Percentiles rank a stretch among this genome's conserved stretches.
Conservation (phyloP, 2,329 filamentous ascomycete genomes). For the Didymosphaeria variabile region DNA sequence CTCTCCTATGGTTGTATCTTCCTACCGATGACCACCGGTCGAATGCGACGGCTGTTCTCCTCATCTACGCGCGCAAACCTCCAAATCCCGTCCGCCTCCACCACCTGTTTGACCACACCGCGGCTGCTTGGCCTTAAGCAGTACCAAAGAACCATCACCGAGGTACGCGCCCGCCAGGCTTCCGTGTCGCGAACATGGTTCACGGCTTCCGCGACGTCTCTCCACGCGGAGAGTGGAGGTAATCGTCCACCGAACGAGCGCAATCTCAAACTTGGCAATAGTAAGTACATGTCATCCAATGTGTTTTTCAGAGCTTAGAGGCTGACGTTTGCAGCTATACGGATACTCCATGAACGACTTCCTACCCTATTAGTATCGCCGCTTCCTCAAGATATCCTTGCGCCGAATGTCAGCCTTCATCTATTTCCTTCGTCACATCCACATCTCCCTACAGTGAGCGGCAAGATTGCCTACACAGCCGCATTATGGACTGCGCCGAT, state of each 20-base stretch:
- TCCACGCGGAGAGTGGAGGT: conserved; percentile 34
- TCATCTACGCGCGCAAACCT: conserved; percentile 48
- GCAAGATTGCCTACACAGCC: conserved; percentile 88
- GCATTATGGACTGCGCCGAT: conserved; percentile 96
- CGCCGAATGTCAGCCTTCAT: conserved; percentile 68
- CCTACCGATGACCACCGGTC: conserved; percentile 53
- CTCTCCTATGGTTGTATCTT: conserved; percentile 41
- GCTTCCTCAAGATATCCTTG: conserved; percentile 69
- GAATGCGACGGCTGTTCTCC: conserved; percentile 56
- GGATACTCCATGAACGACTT: conserved; percentile 68
- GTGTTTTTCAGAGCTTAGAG: not conserved
- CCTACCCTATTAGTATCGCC: conserved; percentile 69
- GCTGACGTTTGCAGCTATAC: conserved; percentile 58
- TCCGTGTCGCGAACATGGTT: conserved; percentile 55
- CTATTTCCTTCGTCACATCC: conserved; percentile 80
- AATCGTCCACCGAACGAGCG: conserved; percentile 66
- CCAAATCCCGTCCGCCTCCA: conserved; percentile 33
- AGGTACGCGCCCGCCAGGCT: conserved; percentile 40
- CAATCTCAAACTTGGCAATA: conserved; percentile 69
- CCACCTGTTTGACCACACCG: conserved; percentile 35
- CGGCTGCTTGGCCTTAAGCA: conserved; percentile 44
- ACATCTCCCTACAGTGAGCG: conserved; percentile 90
- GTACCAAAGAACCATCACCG: conserved; percentile 45
- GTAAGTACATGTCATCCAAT: conserved; percentile 45
- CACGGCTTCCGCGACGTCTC: conserved; percentile 50